Percentiles rank a stretch among this genome's conserved stretches.
These are phyloP conservation scores for Lyophyllum decastes DNA, from an alignment of 768 basidiomycete species.

Conservation along the genomic window DNA sequence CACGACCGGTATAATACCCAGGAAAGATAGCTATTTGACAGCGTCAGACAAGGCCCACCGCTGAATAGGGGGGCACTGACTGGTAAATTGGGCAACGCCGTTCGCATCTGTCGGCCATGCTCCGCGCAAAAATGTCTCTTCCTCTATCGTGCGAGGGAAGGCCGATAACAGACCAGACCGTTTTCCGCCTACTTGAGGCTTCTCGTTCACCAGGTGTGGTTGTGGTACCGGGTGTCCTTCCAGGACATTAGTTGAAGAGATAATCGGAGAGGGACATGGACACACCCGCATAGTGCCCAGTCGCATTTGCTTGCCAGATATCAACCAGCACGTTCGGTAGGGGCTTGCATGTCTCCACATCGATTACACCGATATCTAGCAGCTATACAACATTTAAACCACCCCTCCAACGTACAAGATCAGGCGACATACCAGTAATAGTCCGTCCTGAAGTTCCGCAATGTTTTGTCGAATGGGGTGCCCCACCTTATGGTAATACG, in stretches of 20 bases:
- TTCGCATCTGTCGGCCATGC: constrained; percentile 56
- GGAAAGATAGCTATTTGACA: constrained; percentile 51
- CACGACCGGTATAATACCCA: constrained; percentile 58
- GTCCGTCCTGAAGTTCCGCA: constrained; percentile 51
- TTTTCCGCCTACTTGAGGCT: constrained; percentile 48
- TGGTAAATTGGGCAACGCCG: constrained; percentile 55
- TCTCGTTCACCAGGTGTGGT: constrained; percentile 41
- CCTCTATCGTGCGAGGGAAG: constrained; percentile 41
- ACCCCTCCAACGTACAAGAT: not conserved
- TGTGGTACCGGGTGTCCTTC: constrained; percentile 48
- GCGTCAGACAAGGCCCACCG: not conserved
- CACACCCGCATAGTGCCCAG: constrained; percentile 52
- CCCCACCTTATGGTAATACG: constrained; percentile 51
- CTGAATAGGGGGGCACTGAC: constrained; percentile 28
- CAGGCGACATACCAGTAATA: constrained; percentile 40
- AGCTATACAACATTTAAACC: constrained; percentile 26
- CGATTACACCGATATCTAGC: constrained; percentile 58
- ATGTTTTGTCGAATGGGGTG: constrained; percentile 57
- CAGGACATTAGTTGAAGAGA: not conserved
- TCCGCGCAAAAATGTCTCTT: constrained; percentile 52
- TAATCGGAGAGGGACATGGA: not conserved
- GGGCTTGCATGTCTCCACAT: constrained; percentile 57
- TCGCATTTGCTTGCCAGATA: constrained; percentile 61
- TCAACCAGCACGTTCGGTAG: constrained; percentile 59
- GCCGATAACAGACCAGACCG: constrained; percentile 44